Base-by-base conservation (phyloP, 148 eudicot genomes). In the Drosera capensis region DNA sequence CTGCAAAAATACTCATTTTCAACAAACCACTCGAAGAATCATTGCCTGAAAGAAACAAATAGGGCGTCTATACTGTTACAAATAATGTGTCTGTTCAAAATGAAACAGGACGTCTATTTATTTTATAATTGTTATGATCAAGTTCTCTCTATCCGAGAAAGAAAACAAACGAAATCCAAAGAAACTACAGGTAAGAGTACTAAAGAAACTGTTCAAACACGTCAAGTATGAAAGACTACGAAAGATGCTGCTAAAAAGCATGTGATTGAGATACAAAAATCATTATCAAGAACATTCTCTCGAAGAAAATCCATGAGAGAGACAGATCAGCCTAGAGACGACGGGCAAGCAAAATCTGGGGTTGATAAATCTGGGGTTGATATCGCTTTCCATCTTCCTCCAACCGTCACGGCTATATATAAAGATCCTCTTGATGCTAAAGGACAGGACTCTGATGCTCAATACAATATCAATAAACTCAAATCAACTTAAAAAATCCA, bases 71-170 rank as follows among this genome's bases (percentile, higher is more conserved):
- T n/a, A n/a, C n/a, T n/a, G n/a, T n/a, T n/a, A n/a, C n/a, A n/a
- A n/a, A n/a, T n/a, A n/a, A n/a, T n/a, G n/a, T n/a, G n/a, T n/a
- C n/a, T n/a, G n/a, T n/a, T n/a, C n/a, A n/a, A n/a, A n/a, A n/a
- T n/a, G n/a, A n/a, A n/a, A n/a, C n/a, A n/a, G n/a, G n/a, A n/a
- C n/a, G n/a, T n/a, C n/a, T n/a, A n/a, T n/a, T 64, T 87, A 31
- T 69, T 87, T 35, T 82, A 87, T 63, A 87, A 87, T 54, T 87
- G 90, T 45, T 82, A 90, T 23, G 94, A 84, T 30, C 90, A 70
- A 68, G 82, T 79, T 40, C 67, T 86, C 46, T 52, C 71, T 11
- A 62, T 51, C 11, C 63, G 82, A 73, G 94, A 82, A 49, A 75
- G 59, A 44, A 62, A 60, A 25, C 67, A 67, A 45, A 86, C 94